A percentile compares a stretch with the other conserved stretches of the same genome.
Evolutionary conservation across 306 rosid species (phyloP).

Genomic region (Neltuma alba): DNA sequence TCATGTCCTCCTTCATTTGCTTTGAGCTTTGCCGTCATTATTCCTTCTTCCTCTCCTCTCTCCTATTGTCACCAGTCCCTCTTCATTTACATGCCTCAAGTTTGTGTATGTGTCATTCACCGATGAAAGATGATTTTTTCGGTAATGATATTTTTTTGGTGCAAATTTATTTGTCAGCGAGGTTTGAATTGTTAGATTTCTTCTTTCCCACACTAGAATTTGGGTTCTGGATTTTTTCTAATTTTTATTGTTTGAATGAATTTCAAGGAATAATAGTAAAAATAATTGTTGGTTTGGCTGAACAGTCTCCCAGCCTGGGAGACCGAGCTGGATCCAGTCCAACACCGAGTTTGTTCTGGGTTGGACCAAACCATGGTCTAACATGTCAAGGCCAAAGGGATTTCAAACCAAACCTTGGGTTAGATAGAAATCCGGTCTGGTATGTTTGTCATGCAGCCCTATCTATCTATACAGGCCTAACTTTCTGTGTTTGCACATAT

Average conservation of each 20-base stretch:
- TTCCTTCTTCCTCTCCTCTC: background rate
- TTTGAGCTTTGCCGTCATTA: background rate
- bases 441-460: background rate
- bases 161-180: background rate
- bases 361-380: background rate
- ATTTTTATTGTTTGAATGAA: background rate
- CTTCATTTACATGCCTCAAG: background rate
- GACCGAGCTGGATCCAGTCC: too few relatives aligned
- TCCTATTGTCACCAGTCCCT: background rate
- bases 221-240: background rate
- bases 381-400: background rate
- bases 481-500: background rate
- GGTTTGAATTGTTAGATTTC: background rate
- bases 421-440: background rate
- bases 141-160: background rate
- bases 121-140: too few relatives aligned
- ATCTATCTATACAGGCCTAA: background rate
- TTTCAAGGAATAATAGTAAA: background rate
- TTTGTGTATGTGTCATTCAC: background rate
- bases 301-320: too few relatives aligned
- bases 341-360: background rate
- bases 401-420: too few relatives aligned
- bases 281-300: too few relatives aligned
- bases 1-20: background rate
- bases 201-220: background rate